Conservation (phyloP, 768 basidiomycete species). For the Lactarius trivialis region DNA sequence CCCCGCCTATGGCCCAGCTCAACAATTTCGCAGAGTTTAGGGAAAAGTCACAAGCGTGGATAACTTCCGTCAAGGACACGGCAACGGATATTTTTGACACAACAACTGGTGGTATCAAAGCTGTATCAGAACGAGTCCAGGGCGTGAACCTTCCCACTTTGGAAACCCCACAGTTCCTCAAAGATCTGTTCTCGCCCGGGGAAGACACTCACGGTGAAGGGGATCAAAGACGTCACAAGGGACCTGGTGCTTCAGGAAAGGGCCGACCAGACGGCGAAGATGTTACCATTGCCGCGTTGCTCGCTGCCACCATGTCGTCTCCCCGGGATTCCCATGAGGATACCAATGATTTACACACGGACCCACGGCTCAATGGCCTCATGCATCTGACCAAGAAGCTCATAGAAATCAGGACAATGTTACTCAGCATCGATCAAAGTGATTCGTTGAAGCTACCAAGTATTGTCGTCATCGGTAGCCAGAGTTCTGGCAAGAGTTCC, state of each 20-base stretch:
- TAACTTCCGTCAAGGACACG: constrained; percentile 57
- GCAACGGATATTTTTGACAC: constrained; percentile 66
- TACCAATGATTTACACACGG: constrained; percentile 33
- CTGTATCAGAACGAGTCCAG: constrained; percentile 52
- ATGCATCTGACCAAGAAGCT: constrained; percentile 92
- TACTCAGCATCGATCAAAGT: constrained; percentile 94
- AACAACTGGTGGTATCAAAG: constrained; percentile 62
- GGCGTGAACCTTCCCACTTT: constrained; percentile 51
- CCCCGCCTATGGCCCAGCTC: background rate
- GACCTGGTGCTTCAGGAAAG: constrained; percentile 34
- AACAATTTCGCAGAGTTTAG: constrained; percentile 49
- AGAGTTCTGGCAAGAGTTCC: constrained; percentile 97
- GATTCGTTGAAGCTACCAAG: constrained; percentile 92
- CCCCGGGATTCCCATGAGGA: constrained; percentile 49
- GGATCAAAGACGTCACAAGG: constrained; percentile 32
- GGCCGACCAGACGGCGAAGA: constrained; percentile 48
- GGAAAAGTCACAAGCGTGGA: constrained; percentile 61
- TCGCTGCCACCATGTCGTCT: constrained; percentile 73
- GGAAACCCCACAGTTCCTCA: constrained; percentile 61
- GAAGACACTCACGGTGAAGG: constrained; percentile 23
- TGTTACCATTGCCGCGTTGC: constrained; percentile 61
- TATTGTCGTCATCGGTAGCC: constrained; percentile 97
- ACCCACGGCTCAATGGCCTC: constrained; percentile 67
- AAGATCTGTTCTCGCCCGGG: constrained; percentile 44
- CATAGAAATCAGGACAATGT: constrained; percentile 91